These are phyloP conservation scores for Gloeophyllum trabeum DNA, from an alignment of 768 basidiomycete species.

Conservation along the genomic window DNA sequence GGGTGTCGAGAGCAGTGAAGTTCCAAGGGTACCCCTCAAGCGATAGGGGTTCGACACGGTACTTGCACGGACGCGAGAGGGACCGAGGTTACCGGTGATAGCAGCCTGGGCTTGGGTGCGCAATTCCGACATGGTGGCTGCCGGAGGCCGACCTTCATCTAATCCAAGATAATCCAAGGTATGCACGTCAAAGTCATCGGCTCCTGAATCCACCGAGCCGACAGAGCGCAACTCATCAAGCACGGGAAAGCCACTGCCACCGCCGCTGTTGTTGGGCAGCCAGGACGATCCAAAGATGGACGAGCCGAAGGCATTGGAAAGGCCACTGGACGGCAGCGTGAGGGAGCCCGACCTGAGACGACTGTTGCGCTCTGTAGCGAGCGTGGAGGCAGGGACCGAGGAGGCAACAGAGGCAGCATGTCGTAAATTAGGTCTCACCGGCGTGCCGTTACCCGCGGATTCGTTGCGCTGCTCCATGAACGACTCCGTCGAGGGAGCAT, in stretches of 20 bases:
- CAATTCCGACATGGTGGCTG: conserved; percentile 82
- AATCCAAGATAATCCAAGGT: conserved; percentile 95
- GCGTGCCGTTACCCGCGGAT: conserved; percentile 25
- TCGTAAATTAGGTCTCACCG: conserved; percentile 56
- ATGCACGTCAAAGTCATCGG: conserved; percentile 85
- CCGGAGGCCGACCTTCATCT: conserved; percentile 61
- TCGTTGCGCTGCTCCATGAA: conserved; percentile 32
- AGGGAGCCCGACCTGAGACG: conserved; percentile 89
- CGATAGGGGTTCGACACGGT: conserved; percentile 94
- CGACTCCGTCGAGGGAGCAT: conserved; percentile 37
- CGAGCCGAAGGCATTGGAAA: conserved; percentile 77
- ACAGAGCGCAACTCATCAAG: conserved; percentile 78
- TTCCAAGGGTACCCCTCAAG: conserved; percentile 43
- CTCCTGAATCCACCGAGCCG: conserved; percentile 65
- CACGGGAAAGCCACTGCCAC: conserved; percentile 46
- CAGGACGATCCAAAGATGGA: conserved; percentile 88
- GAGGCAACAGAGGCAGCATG: conserved; percentile 64
- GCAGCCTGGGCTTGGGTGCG: conserved; percentile 86
- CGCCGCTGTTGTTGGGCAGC: conserved; percentile 54
- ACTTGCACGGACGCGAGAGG: conserved; percentile 70
- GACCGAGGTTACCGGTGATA: conserved; percentile 70
- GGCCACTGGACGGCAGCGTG: conserved; percentile 68
- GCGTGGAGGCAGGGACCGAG: conserved; percentile 40
- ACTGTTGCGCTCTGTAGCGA: conserved; percentile 56
- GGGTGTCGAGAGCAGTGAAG: conserved; percentile 53